Evolutionary conservation across 106 monocot species (phyloP).

Genomic region (Platanthera zijinensis): DNA sequence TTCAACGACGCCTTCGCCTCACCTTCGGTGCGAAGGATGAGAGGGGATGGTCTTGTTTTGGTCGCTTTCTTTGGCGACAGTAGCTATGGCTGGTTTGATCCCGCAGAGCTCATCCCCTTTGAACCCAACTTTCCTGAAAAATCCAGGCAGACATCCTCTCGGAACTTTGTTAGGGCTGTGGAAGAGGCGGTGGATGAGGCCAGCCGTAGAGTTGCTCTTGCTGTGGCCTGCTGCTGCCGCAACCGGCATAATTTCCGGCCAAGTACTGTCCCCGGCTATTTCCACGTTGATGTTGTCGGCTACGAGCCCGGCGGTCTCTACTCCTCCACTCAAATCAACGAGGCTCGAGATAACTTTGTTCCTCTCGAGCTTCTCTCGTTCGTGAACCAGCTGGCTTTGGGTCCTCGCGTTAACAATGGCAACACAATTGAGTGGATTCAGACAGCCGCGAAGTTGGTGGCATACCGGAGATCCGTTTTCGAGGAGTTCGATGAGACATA

Average conservation of each 20-base stretch:
- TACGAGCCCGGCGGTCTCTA: slow-evolving; percentile 57
- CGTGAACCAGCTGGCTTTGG: slow-evolving; percentile 21
- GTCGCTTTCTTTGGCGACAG: slow-evolving; percentile 95
- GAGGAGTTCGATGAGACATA: slow-evolving; percentile 62
- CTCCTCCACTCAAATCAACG: slow-evolving; percentile 42
- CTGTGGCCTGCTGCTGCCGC: slow-evolving; percentile 55
- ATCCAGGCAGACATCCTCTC: slow-evolving; percentile 35
- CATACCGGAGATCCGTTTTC: slow-evolving; percentile 34
- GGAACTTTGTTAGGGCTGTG: slow-evolving; percentile 56
- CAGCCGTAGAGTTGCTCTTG: slow-evolving; percentile 49
- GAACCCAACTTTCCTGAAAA: slow-evolving; percentile 53
- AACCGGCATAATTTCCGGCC: slow-evolving; percentile 37
- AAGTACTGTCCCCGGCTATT: slow-evolving; percentile 27
- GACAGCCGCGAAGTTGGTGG: slow-evolving; percentile 23
- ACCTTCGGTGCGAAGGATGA: slow-evolving; percentile 34
- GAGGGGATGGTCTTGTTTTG: slow-evolving; percentile 43
- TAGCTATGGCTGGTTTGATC: slow-evolving; percentile 98
- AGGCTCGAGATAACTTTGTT: slow-evolving; percentile 36
- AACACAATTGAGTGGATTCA: slow-evolving; percentile 20
- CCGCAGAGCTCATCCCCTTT: slow-evolving; percentile 64
- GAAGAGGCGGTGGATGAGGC: slow-evolving; percentile 70
- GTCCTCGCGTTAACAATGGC: slow-evolving; percentile 10
- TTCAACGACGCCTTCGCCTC: slow-evolving; percentile 59
- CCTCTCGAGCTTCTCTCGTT: slow-evolving; percentile 33
- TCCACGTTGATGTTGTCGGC: slow-evolving; percentile 56